Evolutionary conservation across 805 yeast genomes (phyloP), one percentile per base, ranked within the genome.

Genomic region (Pichia cabralensis): DNA sequence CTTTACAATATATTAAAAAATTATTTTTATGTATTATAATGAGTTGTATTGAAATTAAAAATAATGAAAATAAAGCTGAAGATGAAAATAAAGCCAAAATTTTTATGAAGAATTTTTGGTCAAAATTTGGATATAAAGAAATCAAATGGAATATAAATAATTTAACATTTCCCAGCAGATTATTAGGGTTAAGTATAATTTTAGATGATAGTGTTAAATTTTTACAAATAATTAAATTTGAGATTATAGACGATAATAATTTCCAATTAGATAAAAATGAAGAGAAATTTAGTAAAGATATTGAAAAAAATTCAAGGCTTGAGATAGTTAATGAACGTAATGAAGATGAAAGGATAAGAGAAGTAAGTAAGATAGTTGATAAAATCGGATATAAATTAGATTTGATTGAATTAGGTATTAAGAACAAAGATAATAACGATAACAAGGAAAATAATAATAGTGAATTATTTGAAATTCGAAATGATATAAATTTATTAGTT

Each of bases 291-390:
- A 5, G 14, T 26, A 43, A 34, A 7, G 30, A 25, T 12, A 24
- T 25, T n/a, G 33, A 30, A 9, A 39, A 10, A 15, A n/a, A 33
- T 22, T 36, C 23, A 21, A 18, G 12, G 9, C 24, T 44, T 5
- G 40, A 42, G 7, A 38, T 48, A n/a, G 37, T 49, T 11, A 18
- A 33, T 13, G 51, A 48, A 27, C 46, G 44, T 16, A 44, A 45
- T 25, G 50, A 45, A 24, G 48, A 49, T 30, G 48, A 48, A 12
- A 33, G 41, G n/a, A 38, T 43, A 17, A 33, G 33, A 8, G 35
- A 36, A 5, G 29, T 51, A 28, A 33, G 40, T 17, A 11, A 17
- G 11, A 32, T 38, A 13, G 41, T 49, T 22, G 53, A 47, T 9
- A 35, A 22, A 15, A 33, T 52, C 10, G 31, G 48, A 4, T 38